Percentiles rank a stretch among this genome's conserved stretches.
phyloP scores from a whole-genome alignment of 257 asterid species.

The Eucommia ulmoides region DNA sequence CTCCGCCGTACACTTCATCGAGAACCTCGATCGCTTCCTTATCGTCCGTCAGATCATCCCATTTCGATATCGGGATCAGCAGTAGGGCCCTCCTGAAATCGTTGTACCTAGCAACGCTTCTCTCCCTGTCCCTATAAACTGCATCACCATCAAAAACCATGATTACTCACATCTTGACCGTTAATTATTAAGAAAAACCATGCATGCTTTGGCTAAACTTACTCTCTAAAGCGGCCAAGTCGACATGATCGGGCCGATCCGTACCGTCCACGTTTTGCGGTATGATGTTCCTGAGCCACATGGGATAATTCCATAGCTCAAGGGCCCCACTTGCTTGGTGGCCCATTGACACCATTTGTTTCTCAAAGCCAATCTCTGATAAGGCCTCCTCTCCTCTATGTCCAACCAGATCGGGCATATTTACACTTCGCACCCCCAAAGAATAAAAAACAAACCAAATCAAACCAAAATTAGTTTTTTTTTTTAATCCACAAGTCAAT shows the following conservation, averaged over 20 bases:
- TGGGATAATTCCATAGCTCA: constrained; percentile 20
- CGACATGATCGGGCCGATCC: constrained; percentile 20
- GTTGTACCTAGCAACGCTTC: constrained; percentile 20
- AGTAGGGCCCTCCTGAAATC: constrained; percentile 22
- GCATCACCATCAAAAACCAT: too few relatives aligned
- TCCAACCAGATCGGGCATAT: constrained; percentile 19
- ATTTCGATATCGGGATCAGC: constrained; percentile 16
- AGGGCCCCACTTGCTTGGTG: constrained; percentile 22
- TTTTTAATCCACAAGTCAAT: not conserved
- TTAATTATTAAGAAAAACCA: too few relatives aligned
- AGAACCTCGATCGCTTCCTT: constrained; percentile 13
- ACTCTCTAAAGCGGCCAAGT: constrained; percentile 25
- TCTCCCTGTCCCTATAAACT: constrained; percentile 29
- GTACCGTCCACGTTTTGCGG: constrained; percentile 16
- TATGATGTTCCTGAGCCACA: constrained; percentile 22
- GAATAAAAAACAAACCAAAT: not conserved
- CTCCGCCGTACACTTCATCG: constrained; percentile 15
- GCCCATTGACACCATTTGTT: constrained; percentile 18
- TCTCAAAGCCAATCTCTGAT: constrained; percentile 18
- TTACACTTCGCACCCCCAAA: too few relatives aligned
- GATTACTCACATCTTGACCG: too few relatives aligned
- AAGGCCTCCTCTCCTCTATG: constrained; percentile 16
- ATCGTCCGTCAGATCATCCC: constrained; percentile 22
- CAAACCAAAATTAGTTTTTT: not conserved
- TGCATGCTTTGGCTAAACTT: not conserved